Evolutionary conservation across 257 asterid genomes (phyloP), one percentile per base, ranked within the genome.

Genomic region (Knoxia roxburghii): DNA sequence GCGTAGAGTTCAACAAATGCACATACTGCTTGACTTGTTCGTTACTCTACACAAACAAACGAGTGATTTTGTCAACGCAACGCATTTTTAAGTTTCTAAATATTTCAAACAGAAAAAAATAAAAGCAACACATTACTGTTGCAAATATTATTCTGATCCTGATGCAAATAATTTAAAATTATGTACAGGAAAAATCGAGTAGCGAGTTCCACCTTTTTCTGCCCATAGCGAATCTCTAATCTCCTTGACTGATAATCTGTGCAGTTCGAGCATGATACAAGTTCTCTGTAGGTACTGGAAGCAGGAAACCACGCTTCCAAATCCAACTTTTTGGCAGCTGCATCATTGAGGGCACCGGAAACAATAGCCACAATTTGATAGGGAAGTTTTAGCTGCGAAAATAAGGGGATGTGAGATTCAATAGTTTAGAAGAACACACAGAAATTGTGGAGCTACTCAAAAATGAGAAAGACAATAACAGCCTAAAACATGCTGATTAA

Each of bases 221-320:
- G 97, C 21, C 98, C 98, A 68, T 18, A 88, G 63, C 98, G 96
- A 64, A 75, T 86, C 79, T 93, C 98, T 73, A 93, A 74, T 84
- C 84, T 85, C n/a, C 56, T 50, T 50, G 56, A 50, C 56, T 50
- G 56, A 50, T 50, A 50, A 50, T 50, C 56, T 50, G 95, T 86
- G 78, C 96, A 93, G 77, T 93, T 93, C 15, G 98, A 93, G 88
- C 97, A 93, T 69, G 97, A 93, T 23, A 93, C 98, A 37, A 90
- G 96, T 73, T 88, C 97, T 77, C 97, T 81, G 49, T 78, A 87
- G 3, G 94, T 65, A 52, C 78, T 76, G 30, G 98, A 93, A 40
- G 98, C 90, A 43, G 98, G 98, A 57, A 86, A 93, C 98, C 97
- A 93, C 33, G 86, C 98, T 80, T 93, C 98, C 77, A 90, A 77